Base-by-base conservation (phyloP, 2,329 filamentous ascomycete genomes). In the Aspergillus calidoustus region DNA sequence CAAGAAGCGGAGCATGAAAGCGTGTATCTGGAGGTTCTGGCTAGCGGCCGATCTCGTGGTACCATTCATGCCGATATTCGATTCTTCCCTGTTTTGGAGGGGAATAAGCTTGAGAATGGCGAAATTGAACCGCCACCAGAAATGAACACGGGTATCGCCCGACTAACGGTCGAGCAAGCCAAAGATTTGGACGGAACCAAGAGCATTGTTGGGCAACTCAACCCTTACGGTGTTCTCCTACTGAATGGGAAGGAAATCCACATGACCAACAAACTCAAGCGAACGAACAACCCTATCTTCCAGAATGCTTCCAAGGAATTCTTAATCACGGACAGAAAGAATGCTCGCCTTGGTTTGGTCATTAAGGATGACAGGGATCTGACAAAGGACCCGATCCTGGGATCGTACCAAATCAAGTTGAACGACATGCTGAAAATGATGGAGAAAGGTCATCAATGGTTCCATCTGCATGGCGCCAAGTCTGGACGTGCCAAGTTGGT, bases 271-370 rank as follows among this genome's bases (percentile, higher is more conserved):
- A 96, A 93, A 77, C 85, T 97, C 71, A 99, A 98, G 85, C 90
- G 94, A 64, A 98, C 93, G 63, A 99, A 99, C 80, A 95, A 97
- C 71, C 95, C 95, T 7, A 93, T 99, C 71, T 99, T 93, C 89
- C 90, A 94, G 57, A 90, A 98, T 73, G 91, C 91, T 7, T 91
- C 89, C 68, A 97, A 97, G 79, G 95, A 99, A 74, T 88, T 99
- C 69, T 87, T 99, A 64, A 94, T 99, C 73, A 97, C 93, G 0
- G 93, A 99, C 74, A 89, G 91, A 65, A 96, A 93, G 81, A 89
- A 87, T 74, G 93, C 95, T 60, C 95, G 92, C 74, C 84, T 99
- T 56, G 96, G 94, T 59, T 82, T 99, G 59, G 91, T 94, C 17
- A 88, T 99, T 84, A 99, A 97, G 80, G 95, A 99, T 73, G 94